Percentiles rank a stretch among this genome's conserved stretches.
phyloP scores from a whole-genome alignment of 768 basidiomycete genomes.

The Psilocybe cubensis region DNA sequence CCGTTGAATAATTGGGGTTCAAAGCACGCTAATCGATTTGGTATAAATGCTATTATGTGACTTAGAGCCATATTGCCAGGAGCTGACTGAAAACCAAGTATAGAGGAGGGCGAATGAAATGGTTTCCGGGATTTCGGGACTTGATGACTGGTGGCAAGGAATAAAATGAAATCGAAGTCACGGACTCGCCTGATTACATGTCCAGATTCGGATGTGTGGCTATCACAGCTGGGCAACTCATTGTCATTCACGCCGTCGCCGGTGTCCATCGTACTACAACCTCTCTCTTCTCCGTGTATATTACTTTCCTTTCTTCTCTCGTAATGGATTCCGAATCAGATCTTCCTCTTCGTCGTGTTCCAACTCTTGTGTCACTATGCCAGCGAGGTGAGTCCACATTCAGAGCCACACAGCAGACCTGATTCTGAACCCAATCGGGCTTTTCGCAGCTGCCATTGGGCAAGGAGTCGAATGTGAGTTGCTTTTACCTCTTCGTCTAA shows the following conservation, averaged over 20 bases:
- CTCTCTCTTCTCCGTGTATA: conserved; percentile 1
- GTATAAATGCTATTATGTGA: neutral
- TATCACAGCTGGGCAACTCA: neutral
- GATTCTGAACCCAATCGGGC: neutral
- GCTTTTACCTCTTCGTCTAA: conserved; percentile 2
- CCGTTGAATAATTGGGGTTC: neutral
- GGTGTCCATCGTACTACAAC: conserved; percentile 6
- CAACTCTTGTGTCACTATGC: conserved; percentile 68
- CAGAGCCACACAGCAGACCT: neutral
- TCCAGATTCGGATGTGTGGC: conserved; percentile 10
- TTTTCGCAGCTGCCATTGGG: conserved; percentile 51
- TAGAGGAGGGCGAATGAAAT: conserved; percentile 2
- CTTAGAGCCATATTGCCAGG: neutral
- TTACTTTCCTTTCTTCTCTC: neutral
- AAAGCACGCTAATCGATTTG: neutral
- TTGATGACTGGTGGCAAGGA: conserved; percentile 5
- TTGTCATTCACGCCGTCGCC: neutral
- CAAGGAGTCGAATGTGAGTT: conserved; percentile 62
- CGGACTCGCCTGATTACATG: neutral
- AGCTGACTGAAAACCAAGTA: conserved; percentile 10
- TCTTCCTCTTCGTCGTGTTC: conserved; percentile 45
- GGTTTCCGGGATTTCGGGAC: conserved; percentile 20
- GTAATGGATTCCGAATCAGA: conserved; percentile 24
- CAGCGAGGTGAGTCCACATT: conserved; percentile 63
- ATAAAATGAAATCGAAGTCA: neutral